Base-by-base conservation (phyloP, 768 basidiomycete genomes). In the Amanita inopinata region DNA sequence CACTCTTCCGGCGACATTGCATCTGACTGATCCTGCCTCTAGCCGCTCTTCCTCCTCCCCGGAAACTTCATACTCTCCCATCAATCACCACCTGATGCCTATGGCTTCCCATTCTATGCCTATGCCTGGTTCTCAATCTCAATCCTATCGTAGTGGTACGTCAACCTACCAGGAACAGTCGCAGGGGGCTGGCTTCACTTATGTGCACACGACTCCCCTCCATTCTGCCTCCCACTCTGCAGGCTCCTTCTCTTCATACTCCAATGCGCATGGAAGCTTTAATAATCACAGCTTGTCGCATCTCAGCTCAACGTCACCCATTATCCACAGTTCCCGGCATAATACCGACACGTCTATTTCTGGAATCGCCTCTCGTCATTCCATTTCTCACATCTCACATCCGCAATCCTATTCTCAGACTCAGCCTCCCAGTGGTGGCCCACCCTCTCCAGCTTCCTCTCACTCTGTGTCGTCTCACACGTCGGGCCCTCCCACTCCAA, bases 321-420 rank as follows among this genome's bases (percentile, higher is more conserved):
- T 24, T 31, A 49, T 38, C 14, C 45, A 38, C 49, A 35, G 55
- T 20, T 11, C 46, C 6, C 53, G 53, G 5, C 47, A 51, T 25
- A 53, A 42, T 22, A 48, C 57, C 5, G 43, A 44, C 17, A 32
- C 61, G 18, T 54, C 61, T 10, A 51, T 57, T 30, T 34, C 65
- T 46, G 43, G 62, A 5, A 53, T 63, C 0, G 55, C 71, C 3
- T 76, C 74, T n/a, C 70, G 76, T 7, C 70, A 76, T 31, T 77
- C 76, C 4, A 74, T 78, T 18, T 76, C 76, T 0, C 76, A 77
- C 45, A 71, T 78, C 17, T 76, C 74, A 0, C 73, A 76, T 45
- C 73, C 74, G 0, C 70, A 71, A 9, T 57, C 67, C 15, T 69
- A 71, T 45, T 58, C 64, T 3, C 65, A 59, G 23, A 50, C 44